Conservation (phyloP, 371 early-diverging fungal species). For the Actinomucor elegans region DNA sequence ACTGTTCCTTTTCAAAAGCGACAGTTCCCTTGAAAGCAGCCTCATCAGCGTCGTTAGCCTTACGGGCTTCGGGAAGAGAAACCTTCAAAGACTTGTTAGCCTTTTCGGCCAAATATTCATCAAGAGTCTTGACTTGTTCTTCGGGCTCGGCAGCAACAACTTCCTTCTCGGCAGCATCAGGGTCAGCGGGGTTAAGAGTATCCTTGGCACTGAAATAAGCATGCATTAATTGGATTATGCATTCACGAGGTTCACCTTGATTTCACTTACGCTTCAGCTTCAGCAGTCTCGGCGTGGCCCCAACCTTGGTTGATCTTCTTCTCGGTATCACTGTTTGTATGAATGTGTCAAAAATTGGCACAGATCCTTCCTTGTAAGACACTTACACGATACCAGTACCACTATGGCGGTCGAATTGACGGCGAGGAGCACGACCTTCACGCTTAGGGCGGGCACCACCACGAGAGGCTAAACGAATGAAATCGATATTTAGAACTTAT, state of each 20-base stretch:
- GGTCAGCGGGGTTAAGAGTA: slow-evolving; percentile 32
- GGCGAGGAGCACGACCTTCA: slow-evolving; percentile 17
- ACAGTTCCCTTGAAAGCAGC: slow-evolving; percentile 77
- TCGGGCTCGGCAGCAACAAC: slow-evolving; percentile 60
- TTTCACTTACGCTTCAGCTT: slow-evolving; percentile 46
- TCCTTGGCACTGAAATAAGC: slow-evolving; percentile 29
- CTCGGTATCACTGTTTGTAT: slow-evolving; percentile 57
- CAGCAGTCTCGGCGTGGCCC: slow-evolving; percentile 57
- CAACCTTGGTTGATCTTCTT: slow-evolving; percentile 83
- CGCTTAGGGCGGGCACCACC: slow-evolving; percentile 8
- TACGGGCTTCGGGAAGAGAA: slow-evolving; percentile 63
- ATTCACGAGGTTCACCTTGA: slow-evolving; percentile 2
- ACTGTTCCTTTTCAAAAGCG: slow-evolving; percentile 68
- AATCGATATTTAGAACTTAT: no score
- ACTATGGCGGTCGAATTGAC: slow-evolving; percentile 77
- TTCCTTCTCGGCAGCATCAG: slow-evolving; percentile 44
- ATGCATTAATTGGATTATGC: neutral
- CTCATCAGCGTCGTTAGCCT: slow-evolving; percentile 80
- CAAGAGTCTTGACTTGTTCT: slow-evolving; percentile 73
- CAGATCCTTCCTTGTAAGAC: neutral
- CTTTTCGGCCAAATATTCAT: slow-evolving; percentile 76
- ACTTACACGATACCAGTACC: slow-evolving; percentile 62
- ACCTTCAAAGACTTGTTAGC: slow-evolving; percentile 67
- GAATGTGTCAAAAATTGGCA: no score
- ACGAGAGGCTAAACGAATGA: no score